Conservation (phyloP, 345 rosid genomes). For the Carallia pectinifolia region DNA sequence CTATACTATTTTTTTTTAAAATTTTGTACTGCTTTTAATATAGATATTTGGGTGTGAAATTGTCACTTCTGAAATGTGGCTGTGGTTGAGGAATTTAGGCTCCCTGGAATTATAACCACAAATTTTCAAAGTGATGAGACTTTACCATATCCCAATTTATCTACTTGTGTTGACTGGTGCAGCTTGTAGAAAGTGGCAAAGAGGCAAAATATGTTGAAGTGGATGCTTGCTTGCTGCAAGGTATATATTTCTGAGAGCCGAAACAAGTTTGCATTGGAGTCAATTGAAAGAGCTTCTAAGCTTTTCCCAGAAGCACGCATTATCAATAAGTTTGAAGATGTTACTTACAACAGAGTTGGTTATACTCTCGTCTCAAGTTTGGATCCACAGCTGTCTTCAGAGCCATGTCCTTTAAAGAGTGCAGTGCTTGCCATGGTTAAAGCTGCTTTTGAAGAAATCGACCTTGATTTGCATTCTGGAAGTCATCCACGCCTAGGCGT, state of each 20-base stretch:
- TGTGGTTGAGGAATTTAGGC: conserved; percentile 28
- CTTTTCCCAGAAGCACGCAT: conserved; percentile 60
- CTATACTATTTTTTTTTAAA: background rate
- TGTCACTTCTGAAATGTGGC: background rate
- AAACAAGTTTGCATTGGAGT: conserved; percentile 63
- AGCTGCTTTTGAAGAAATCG: conserved; percentile 64
- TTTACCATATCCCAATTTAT: background rate
- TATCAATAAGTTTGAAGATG: conserved; percentile 80
- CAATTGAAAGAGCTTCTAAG: conserved; percentile 66
- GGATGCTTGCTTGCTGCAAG: conserved; percentile 78
- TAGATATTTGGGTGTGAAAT: background rate
- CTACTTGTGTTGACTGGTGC: background rate
- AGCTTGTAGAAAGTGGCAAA: conserved; percentile 7
- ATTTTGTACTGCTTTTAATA: background rate
- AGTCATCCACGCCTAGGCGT: conserved; percentile 93
- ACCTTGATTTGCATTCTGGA: conserved; percentile 64
- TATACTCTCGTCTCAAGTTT: conserved; percentile 70
- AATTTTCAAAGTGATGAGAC: background rate
- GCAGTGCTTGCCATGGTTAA: conserved; percentile 76
- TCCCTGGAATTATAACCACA: conserved; percentile 10
- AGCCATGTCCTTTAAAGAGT: conserved; percentile 38
- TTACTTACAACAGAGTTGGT: conserved; percentile 73
- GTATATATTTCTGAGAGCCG: conserved; percentile 79
- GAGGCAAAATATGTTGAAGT: conserved; percentile 53
- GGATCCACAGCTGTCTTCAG: conserved; percentile 26